Evolutionary conservation across 2,329 filamentous ascomycete species (phyloP).

Genomic region (Ceratocystis diversiconidia): DNA sequence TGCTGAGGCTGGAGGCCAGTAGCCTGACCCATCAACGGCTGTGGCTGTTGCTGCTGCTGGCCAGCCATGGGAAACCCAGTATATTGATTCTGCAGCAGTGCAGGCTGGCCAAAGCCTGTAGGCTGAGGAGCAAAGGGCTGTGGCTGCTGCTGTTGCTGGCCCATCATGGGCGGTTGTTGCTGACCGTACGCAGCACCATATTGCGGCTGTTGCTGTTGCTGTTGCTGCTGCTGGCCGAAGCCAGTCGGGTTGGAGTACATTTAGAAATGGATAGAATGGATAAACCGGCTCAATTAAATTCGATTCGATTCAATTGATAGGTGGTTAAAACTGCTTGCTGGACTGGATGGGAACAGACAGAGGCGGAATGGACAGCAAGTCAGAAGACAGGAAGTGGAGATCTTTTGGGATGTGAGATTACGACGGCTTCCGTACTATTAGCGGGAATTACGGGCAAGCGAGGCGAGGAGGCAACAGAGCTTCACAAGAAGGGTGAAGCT

Average conservation of each 20-base stretch:
- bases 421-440: background rate
- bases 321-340: background rate
- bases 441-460: constrained; percentile 3
- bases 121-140: constrained; percentile 41
- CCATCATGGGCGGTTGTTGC: constrained; percentile 13
- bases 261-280: constrained; percentile 20
- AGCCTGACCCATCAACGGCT: constrained; percentile 45
- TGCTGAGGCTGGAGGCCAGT: constrained; percentile 16
- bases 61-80: constrained; percentile 45
- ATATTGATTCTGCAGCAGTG: constrained; percentile 42
- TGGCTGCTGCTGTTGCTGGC: constrained; percentile 35
- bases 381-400: background rate
- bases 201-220: constrained; percentile 33
- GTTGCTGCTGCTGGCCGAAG: constrained; percentile 43
- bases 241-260: constrained; percentile 91
- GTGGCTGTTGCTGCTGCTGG: constrained; percentile 38
- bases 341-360: background rate
- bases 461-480: background rate
- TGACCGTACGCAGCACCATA: constrained; percentile 38
- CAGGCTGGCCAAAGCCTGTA: constrained; percentile 39
- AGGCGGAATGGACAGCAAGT: background rate
- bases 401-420: background rate
- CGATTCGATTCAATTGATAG: background rate
- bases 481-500: no score
- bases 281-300: background rate